Evolutionary conservation across 768 basidiomycete genomes (phyloP), one percentile per base, ranked within the genome.

Genomic region (Pholiota molesta): DNA sequence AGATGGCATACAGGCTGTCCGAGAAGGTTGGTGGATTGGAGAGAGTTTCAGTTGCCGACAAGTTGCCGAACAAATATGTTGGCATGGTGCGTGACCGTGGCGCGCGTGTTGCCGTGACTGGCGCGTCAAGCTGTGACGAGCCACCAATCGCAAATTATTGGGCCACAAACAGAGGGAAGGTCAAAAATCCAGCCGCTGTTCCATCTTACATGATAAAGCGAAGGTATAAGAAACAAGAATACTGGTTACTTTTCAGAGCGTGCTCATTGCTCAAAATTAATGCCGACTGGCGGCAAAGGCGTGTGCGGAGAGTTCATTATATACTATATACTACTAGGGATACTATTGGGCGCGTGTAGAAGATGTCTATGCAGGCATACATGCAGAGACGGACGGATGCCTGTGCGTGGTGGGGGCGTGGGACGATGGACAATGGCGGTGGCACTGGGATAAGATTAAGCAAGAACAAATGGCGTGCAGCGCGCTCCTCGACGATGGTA

Each of bases 261-360:
- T 49, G 47, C 47, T 49, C 47, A 49, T 49, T 49, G 23, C 47
- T 49, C 47, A 49, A 49, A 47, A 49, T 26, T 26, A 49, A 23
- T 23, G n/a, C n/a, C n/a, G 47, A 21, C 47, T n/a, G n/a, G 11
- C 21, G 19, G 42, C n/a, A n/a, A 44, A 16, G 42, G 19, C 56
- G 47, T 37, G 61, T 23, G 23, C 51, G 53, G 57, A 54, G 60
- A 51, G 60, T 62, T 52, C 52, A 61, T 45, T 59, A 58, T 66
- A 66, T 54, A 64, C 61, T 62, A 57, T 57, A 57, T 61, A 64
- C 65, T 62, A 66, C 58, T 66, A 67, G 47, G 33, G 23, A 28
- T 33, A 37, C 9, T 4, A 28, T 26, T 37, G 42, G 45, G 19
- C 29, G 42, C 28, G 28, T 33, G 42, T 26, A 45, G 13, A 28